A percentile compares a stretch with the other conserved stretches of the same genome.
Evolutionary conservation across 495 filamentous ascomycete species (phyloP).

Genomic region (Trypethelium eluteriae): DNA sequence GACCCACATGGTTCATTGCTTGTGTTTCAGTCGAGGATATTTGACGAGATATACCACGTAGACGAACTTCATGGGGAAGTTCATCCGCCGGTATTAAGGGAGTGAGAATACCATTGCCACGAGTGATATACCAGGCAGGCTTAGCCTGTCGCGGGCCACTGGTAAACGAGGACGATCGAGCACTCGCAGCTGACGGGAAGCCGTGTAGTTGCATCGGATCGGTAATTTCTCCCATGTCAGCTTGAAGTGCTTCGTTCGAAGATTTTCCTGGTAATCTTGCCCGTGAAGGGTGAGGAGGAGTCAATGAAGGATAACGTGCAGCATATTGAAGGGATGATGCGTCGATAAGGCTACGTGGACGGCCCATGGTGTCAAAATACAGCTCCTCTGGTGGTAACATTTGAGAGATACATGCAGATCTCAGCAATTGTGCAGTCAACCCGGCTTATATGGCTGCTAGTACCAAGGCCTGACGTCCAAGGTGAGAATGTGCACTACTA

Average conservation of each 20-base stretch:
- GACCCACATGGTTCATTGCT: slow-evolving; percentile 23
- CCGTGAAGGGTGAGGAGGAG: background rate
- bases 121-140: slow-evolving; percentile 17
- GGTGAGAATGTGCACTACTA: too few relatives aligned
- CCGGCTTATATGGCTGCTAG: too few relatives aligned
- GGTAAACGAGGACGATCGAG: background rate
- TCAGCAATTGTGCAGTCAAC: too few relatives aligned
- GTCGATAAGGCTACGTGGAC: background rate
- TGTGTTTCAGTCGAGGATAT: slow-evolving; percentile 15
- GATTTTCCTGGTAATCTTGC: background rate
- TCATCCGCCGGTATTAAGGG: slow-evolving; percentile 27
- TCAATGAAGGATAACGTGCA: background rate
- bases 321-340: background rate
- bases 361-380: background rate
- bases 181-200: background rate
- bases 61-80: slow-evolving; percentile 22
- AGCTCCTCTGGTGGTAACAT: background rate
- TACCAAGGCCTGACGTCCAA: too few relatives aligned
- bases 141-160: background rate
- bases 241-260: background rate
- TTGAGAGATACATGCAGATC: background rate
- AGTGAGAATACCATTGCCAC: slow-evolving; percentile 20
- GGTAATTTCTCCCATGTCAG: background rate
- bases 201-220: background rate
- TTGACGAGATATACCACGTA: slow-evolving; percentile 22